Evolutionary conservation across 768 basidiomycete genomes (phyloP).

Genomic region (Russula compacta): DNA sequence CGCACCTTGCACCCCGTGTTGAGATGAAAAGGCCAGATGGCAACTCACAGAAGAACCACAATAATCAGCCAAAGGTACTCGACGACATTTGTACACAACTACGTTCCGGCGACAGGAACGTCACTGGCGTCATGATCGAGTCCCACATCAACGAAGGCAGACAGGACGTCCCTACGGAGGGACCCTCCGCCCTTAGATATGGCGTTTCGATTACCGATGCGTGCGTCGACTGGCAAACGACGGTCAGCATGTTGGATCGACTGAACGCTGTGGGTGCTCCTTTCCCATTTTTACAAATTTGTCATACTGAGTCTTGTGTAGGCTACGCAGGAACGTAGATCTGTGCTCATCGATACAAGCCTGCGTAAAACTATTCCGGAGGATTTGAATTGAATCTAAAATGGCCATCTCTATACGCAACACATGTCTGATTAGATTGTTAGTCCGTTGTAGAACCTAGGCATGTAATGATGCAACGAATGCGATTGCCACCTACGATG

Average conservation of each 20-base stretch:
- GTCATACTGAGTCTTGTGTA: not conserved
- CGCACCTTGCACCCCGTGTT: not conserved
- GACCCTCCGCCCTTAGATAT: slow-evolving; percentile 59
- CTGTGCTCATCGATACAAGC: not conserved
- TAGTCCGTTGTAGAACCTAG: not conserved
- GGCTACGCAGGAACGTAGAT: slow-evolving; percentile 14
- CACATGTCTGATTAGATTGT: not conserved
- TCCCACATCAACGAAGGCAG: slow-evolving; percentile 85
- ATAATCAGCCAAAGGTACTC: slow-evolving; percentile 80
- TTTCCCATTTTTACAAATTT: not conserved
- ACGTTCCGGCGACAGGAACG: slow-evolving; percentile 50
- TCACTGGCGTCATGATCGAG: slow-evolving; percentile 98
- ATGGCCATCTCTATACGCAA: not conserved
- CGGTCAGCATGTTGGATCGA: slow-evolving; percentile 62
- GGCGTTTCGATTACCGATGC: slow-evolving; percentile 90
- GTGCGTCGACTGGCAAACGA: slow-evolving; percentile 80
- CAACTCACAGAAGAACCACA: slow-evolving; percentile 92
- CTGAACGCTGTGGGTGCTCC: slow-evolving; percentile 43
- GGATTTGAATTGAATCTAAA: not conserved
- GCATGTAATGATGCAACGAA: not conserved
- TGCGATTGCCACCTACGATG: not conserved
- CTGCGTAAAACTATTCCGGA: not conserved
- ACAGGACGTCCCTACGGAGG: slow-evolving; percentile 74
- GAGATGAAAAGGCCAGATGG: slow-evolving; percentile 47
- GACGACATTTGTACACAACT: slow-evolving; percentile 69